These are phyloP conservation scores for Didymella sp. DNA, from an alignment of 2,329 filamentous ascomycete genomes.

Conservation along the genomic window DNA sequence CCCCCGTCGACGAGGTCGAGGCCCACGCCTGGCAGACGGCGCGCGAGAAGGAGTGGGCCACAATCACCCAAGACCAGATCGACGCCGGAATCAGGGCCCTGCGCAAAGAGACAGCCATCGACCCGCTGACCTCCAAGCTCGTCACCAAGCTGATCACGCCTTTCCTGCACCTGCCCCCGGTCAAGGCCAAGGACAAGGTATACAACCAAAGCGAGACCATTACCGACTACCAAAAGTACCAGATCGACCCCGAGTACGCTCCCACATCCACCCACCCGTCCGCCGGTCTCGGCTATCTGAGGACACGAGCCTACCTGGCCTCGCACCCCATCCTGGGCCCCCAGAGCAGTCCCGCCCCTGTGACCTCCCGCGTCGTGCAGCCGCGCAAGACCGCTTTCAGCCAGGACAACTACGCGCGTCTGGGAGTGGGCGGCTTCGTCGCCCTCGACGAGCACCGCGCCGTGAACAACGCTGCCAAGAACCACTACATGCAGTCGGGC, in stretches of 20 bases:
- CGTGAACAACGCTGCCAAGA: conserved; percentile 33
- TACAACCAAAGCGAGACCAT: conserved; percentile 34
- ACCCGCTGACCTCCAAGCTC: conserved; percentile 59
- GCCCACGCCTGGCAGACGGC: conserved; percentile 28
- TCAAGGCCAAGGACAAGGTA: conserved; percentile 31
- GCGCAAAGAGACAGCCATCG: conserved; percentile 56
- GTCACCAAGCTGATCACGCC: conserved; percentile 59
- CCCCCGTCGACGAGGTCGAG: conserved; percentile 36
- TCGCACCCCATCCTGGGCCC: conserved; percentile 70
- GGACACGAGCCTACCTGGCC: conserved; percentile 60
- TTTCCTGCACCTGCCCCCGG: conserved; percentile 63
- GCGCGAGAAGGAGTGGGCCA: conserved; percentile 37
- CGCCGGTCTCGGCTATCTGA: conserved; percentile 67
- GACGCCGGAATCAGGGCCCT: conserved; percentile 44
- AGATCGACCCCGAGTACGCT: conserved; percentile 47
- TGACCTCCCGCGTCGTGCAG: conserved; percentile 65
- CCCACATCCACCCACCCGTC: conserved; percentile 68
- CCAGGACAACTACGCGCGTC: conserved; percentile 40
- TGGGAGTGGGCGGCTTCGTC: conserved; percentile 57
- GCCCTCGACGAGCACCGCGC: conserved; percentile 48
- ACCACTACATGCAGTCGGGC: conserved; percentile 1
- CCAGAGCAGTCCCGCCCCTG: conserved; percentile 59
- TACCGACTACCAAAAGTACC: conserved; percentile 36
- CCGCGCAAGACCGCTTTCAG: conserved; percentile 29
- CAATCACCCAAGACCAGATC: conserved; percentile 37